Evolutionary conservation across 768 basidiomycete species (phyloP).

Genomic region (Zangia roseola): DNA sequence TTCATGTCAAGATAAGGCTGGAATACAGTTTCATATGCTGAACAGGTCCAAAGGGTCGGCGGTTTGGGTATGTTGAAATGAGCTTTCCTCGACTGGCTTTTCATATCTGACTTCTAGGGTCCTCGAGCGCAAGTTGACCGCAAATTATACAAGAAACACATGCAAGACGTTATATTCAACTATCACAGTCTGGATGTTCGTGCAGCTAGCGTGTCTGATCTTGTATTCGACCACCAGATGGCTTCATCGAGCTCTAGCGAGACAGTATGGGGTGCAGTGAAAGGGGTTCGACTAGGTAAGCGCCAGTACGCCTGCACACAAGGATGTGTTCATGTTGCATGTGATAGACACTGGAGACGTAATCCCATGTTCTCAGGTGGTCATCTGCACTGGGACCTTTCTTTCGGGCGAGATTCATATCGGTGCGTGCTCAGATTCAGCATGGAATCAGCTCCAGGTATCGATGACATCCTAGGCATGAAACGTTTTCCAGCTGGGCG

Average conservation of each 20-base stretch:
- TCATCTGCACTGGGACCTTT: slow-evolving; percentile 91
- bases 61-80: slow-evolving; percentile 67
- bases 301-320: neutral
- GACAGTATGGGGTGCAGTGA: slow-evolving; percentile 49
- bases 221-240: slow-evolving; percentile 56
- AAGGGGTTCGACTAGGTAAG: slow-evolving; percentile 69
- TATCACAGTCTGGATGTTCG: slow-evolving; percentile 71
- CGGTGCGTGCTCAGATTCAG: slow-evolving; percentile 41
- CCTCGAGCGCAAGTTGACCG: slow-evolving; percentile 89
- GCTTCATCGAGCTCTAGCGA: slow-evolving; percentile 23
- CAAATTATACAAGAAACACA: slow-evolving; percentile 76
- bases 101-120: slow-evolving; percentile 48
- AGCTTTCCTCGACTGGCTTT: no score
- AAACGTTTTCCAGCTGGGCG: slow-evolving; percentile 78
- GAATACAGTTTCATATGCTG: slow-evolving; percentile 84
- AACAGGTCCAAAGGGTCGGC: slow-evolving; percentile 87
- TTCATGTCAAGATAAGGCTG: slow-evolving; percentile 65
- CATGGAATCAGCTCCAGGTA: neutral
- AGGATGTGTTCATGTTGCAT: neutral
- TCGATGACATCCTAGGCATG: slow-evolving; percentile 44
- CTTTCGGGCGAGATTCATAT: slow-evolving; percentile 91
- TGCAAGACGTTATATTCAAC: slow-evolving; percentile 65
- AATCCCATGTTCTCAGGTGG: slow-evolving; percentile 75
- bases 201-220: slow-evolving; percentile 76
- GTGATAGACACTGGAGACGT: slow-evolving; percentile 67